Evolutionary conservation across 192 early-diverging fungal genomes (phyloP), one percentile per base, ranked within the genome.

Genomic region (Backusella circina): DNA sequence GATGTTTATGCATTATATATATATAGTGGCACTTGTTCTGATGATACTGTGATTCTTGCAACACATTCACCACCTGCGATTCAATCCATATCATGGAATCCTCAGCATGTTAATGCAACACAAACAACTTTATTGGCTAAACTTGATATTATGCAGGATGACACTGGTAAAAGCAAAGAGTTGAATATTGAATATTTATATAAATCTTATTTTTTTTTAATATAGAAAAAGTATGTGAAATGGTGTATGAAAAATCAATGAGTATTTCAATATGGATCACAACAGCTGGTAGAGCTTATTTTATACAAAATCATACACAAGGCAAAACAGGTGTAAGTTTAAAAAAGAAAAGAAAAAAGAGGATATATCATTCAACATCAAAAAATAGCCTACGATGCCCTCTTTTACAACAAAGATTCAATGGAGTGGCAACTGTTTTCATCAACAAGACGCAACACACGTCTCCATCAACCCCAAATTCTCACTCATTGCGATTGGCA

Each of bases 401-500:
- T 78, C 77, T 2, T 75, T 73, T 67, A 35, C 77, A 41, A 50
- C 70, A 16, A 65, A 39, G 21, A 71, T 70, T 23, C 68, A 77
- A 66, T 88, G 87, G 87, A 77, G 73, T 15, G 88, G 88, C 1
- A 81, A 82, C 33, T 86, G 84, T 57, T 87, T 90, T 37, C 87
- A 90, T 72, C 81, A 76, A 8, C 69, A 74, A 44, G 74, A 79
- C 28, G 87, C 87, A 66, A 90, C 88, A 33, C 86, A 80, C 39
- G 79, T 92, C 64, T 87, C 91, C 12, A 86, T 93, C 32, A 95
- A 95, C 81, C 79, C 89, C 0, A 83, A 80, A 70, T 93, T 92
- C 77, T 86, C 86, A n/a, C 77, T 92, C 18, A 75, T 95, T 71
- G 92, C 92, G 13, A 83, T 95, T 15, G 93, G 93, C 39, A 89